phyloP scores from a whole-genome alignment of 495 filamentous ascomycete genomes.

The Podospora sp. region DNA sequence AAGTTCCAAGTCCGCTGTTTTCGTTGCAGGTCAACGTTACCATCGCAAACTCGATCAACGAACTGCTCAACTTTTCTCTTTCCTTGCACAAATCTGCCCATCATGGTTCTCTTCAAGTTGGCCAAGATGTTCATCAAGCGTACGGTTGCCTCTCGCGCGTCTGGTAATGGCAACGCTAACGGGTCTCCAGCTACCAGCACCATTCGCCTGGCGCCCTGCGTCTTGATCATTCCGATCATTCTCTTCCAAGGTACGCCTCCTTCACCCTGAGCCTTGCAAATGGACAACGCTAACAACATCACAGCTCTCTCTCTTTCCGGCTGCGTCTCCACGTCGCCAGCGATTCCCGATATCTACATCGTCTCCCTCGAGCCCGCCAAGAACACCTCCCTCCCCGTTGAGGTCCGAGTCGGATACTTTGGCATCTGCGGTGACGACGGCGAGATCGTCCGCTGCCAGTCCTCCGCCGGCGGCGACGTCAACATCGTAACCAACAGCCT shows the following conservation, averaged over 20 bases:
- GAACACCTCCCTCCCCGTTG: constrained; percentile 20
- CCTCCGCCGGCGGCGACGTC: constrained; percentile 22
- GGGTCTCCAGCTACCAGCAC: constrained; percentile 10
- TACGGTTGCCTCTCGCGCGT: constrained; percentile 9
- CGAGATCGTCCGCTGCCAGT: constrained; percentile 26
- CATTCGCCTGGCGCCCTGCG: constrained; percentile 22
- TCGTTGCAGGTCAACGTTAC: constrained; percentile 28
- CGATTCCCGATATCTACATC: constrained; percentile 36
- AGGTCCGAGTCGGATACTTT: constrained; percentile 42
- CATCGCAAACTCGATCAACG: background rate
- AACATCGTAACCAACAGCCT: constrained; percentile 17
- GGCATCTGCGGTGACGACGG: constrained; percentile 37
- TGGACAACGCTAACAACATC: constrained; percentile 7
- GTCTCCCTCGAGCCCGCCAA: constrained; percentile 30
- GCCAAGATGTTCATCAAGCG: constrained; percentile 25
- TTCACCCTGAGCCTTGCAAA: too few relatives aligned
- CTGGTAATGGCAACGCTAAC: constrained; percentile 18
- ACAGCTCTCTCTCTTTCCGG: constrained; percentile 35
- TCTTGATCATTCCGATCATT: constrained; percentile 33
- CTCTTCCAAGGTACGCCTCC: constrained; percentile 29
- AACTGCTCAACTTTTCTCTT: background rate
- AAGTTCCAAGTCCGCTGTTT: constrained; percentile 6
- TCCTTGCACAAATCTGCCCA: constrained; percentile 2
- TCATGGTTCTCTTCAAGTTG: constrained; percentile 21
- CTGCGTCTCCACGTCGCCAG: constrained; percentile 34